Base-by-base conservation (phyloP, 306 rosid species). In the Luffa aegyptiaca region DNA sequence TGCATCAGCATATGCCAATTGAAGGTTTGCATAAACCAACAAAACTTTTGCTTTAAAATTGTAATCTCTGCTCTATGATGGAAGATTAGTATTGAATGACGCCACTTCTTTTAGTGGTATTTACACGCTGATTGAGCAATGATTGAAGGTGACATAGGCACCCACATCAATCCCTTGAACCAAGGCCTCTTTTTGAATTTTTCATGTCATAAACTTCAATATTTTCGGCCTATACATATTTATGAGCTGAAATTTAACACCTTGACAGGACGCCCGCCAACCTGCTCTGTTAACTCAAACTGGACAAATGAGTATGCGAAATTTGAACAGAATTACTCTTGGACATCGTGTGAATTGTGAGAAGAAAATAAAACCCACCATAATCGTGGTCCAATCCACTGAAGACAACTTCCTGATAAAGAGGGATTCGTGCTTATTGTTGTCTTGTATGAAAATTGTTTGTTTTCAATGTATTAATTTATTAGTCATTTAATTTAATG, bases 101-200 rank as follows among this genome's bases (percentile, higher is more conserved):
- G 64, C 49, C 79, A 51, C 36, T 35, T 36, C 35, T 53, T 53
- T 75, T 8, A 53, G 64, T 75, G 79, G 79, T 53, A 75, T 75
- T 75, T 16, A 18, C 64, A 36, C 63, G 64, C 63, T 35, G 79
- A 35, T 75, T 16, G 39, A 46, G 21, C 57, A 71, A 71, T 46
- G 76, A 26, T 71, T 12, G 74, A n/a, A 66, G 33, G 74, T 66
- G 74, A 66, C 74, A 51, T 31, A 37, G 49, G 74, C 74, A 7
- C 33, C 74, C 5, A 66, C 31, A 66, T 66, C 33, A 66, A 17
- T 17, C 10, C 49, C 49, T 39, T 4, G 8, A 65, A 65, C 72
- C 48, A 36, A 37, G 9, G 14, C 46, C 46, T 5, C 44, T 65
- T 37, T 65, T 41, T 65, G 44, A 72, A 44, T 3, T 45, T 45